These are phyloP conservation scores for Glaciozyma antarctica DNA, from an alignment of 768 basidiomycete genomes.

Conservation along the genomic window DNA sequence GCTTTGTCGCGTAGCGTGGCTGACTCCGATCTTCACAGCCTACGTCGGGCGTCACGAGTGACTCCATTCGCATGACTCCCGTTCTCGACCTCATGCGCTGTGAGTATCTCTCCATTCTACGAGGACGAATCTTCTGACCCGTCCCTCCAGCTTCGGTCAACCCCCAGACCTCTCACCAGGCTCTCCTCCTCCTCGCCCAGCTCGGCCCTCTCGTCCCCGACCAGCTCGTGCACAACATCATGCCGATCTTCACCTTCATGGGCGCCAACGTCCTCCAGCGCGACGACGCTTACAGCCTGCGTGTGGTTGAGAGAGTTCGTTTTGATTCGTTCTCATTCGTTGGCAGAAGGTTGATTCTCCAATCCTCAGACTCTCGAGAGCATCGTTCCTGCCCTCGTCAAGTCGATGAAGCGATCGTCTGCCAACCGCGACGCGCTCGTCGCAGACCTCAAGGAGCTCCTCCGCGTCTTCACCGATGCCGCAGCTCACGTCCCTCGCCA, in stretches of 20 bases:
- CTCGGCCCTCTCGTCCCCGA: constrained; percentile 77
- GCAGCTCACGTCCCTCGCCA: constrained; percentile 84
- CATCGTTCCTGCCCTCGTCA: constrained; percentile 86
- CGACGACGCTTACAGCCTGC: constrained; percentile 90
- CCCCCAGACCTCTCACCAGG: constrained; percentile 90
- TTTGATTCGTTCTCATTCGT: background rate
- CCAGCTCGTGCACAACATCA: constrained; percentile 82
- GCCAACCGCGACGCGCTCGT: constrained; percentile 53
- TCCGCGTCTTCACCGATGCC: constrained; percentile 88
- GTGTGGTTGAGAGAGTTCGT: constrained; percentile 79
- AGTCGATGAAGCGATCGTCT: constrained; percentile 58
- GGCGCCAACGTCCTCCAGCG: constrained; percentile 95
- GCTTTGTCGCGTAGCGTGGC: background rate
- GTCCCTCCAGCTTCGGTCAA: constrained; percentile 61
- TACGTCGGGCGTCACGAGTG: constrained; percentile 12
- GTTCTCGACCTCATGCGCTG: constrained; percentile 33
- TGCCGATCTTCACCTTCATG: constrained; percentile 99
- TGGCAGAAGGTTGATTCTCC: background rate
- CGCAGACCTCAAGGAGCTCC: constrained; percentile 49
- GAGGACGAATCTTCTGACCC: constrained; percentile 34
- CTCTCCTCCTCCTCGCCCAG: constrained; percentile 73
- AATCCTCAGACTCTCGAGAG: constrained; percentile 68
- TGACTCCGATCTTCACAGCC: background rate
- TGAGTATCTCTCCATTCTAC: background rate
- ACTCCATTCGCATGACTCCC: constrained; percentile 25